Conservation (phyloP, 371 early-diverging fungal genomes). For the Phascolomyces articulosus region DNA sequence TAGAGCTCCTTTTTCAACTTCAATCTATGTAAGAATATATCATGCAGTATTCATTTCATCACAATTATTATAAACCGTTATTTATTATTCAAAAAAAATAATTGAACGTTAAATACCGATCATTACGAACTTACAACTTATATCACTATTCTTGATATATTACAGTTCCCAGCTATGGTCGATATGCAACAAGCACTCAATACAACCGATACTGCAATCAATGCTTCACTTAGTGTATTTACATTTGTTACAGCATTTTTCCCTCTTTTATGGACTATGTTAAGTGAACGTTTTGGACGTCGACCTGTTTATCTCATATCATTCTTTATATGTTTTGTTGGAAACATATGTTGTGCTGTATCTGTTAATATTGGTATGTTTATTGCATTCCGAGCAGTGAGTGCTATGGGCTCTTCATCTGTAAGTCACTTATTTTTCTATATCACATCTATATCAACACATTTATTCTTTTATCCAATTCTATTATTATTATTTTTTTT, state of each 20-base stretch:
- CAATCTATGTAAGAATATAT: too few species aligned
- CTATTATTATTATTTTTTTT: too few species aligned
- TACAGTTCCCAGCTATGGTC: conserved; percentile 27
- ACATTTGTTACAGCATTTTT: conserved; percentile 28
- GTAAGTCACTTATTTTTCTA: too few species aligned
- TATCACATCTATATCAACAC: too few species aligned
- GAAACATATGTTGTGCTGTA: conserved; percentile 29
- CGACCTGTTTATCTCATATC: conserved; percentile 28
- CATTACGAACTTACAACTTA: too few species aligned
- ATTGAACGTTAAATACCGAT: too few species aligned
- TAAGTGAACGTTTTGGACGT: conserved; percentile 22
- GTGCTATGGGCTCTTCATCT: conserved; percentile 28
- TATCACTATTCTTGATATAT: neutral
- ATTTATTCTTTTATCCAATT: too few species aligned
- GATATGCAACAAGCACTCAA: conserved; percentile 24
- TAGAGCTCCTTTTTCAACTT: too few species aligned
- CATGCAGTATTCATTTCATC: too few species aligned
- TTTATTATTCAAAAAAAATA: conserved; percentile 26
- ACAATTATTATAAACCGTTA: too few species aligned
- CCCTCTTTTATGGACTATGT: conserved; percentile 30
- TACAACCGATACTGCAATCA: conserved; percentile 27
- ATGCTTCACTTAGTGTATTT: conserved; percentile 34
- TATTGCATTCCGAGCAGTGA: conserved; percentile 31
- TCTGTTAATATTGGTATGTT: conserved; percentile 32
- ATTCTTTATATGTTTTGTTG: conserved; percentile 24